These are phyloP conservation scores for Corymbia calophylla DNA, from an alignment of 441 rosid genomes.

Conservation along the genomic window DNA sequence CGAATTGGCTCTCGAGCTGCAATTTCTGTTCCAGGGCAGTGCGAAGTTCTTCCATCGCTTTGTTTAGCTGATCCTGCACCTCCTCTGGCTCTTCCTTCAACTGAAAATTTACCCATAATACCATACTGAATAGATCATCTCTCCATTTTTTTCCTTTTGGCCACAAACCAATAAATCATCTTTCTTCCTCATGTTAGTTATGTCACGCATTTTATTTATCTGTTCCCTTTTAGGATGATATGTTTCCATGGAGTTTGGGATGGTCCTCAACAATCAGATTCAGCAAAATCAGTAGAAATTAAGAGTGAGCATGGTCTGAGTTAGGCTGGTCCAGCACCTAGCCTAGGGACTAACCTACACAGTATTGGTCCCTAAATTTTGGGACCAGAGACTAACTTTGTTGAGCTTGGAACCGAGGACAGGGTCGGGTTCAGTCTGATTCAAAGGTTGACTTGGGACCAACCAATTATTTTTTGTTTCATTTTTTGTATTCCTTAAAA, in stretches of 20 bases:
- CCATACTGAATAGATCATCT: not conserved
- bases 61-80: slow-evolving; percentile 31
- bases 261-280: not conserved
- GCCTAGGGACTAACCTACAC: too few species aligned
- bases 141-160: not conserved
- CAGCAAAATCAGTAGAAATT: not conserved
- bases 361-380: too few species aligned
- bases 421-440: too few species aligned
- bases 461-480: too few species aligned
- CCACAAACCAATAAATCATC: not conserved
- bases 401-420: too few species aligned
- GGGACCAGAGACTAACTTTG: too few species aligned
- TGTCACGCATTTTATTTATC: not conserved
- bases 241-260: not conserved
- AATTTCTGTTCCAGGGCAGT: slow-evolving; percentile 38
- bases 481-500: too few species aligned
- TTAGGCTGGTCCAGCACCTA: too few species aligned
- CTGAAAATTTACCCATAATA: not conserved
- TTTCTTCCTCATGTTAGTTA: not conserved
- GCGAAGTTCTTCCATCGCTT: slow-evolving; percentile 43
- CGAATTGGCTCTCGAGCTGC: slow-evolving; percentile 43
- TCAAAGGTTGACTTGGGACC: too few species aligned
- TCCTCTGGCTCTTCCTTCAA: not conserved
- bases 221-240: not conserved
- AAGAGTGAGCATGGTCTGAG: too few species aligned